Conservation (phyloP, 352 stramenopile genomes). For the Phytopythium sindhum region DNA sequence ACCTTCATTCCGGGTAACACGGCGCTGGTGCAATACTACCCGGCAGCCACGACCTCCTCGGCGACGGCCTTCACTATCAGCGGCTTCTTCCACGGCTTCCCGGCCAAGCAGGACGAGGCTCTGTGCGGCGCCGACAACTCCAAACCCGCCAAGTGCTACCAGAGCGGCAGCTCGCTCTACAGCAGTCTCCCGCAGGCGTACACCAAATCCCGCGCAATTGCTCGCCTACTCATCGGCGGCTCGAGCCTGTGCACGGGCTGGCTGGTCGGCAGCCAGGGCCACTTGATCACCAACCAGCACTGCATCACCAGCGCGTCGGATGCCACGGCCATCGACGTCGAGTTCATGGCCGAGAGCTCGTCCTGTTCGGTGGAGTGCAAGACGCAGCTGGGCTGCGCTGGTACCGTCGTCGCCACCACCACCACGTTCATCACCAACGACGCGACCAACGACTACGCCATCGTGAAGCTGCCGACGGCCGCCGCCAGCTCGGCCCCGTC, state of each 20-base stretch:
- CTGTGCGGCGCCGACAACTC: slow-evolving; percentile 31
- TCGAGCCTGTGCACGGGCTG: slow-evolving; percentile 32
- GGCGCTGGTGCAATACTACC: slow-evolving; percentile 49
- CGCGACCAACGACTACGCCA: slow-evolving; percentile 42
- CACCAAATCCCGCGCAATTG: slow-evolving; percentile 16
- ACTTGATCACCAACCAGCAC: slow-evolving; percentile 63
- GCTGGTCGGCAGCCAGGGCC: slow-evolving; percentile 57
- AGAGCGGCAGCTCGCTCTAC: slow-evolving; percentile 10
- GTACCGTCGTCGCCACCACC: slow-evolving; percentile 26
- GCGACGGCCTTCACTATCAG: slow-evolving; percentile 17
- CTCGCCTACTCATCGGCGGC: slow-evolving; percentile 27
- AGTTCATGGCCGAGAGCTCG: slow-evolving; percentile 61
- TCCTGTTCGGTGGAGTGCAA: slow-evolving; percentile 46
- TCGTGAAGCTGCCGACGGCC: slow-evolving; percentile 47
- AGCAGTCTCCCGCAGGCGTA: slow-evolving; percentile 13
- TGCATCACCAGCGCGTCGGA: slow-evolving; percentile 43
- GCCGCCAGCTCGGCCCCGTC: slow-evolving; percentile 26
- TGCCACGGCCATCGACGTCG: slow-evolving; percentile 26
- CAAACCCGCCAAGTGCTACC: slow-evolving; percentile 25
- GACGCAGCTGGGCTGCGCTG: slow-evolving; percentile 42
- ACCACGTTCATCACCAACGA: slow-evolving; percentile 58
- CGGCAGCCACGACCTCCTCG: slow-evolving; percentile 27
- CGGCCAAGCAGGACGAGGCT: slow-evolving; percentile 12
- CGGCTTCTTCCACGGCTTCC: slow-evolving; percentile 18
- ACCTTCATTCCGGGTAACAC: slow-evolving; percentile 23